Base-by-base conservation (phyloP, 2,329 filamentous ascomycete genomes). In the Madurella mycetomatis region DNA sequence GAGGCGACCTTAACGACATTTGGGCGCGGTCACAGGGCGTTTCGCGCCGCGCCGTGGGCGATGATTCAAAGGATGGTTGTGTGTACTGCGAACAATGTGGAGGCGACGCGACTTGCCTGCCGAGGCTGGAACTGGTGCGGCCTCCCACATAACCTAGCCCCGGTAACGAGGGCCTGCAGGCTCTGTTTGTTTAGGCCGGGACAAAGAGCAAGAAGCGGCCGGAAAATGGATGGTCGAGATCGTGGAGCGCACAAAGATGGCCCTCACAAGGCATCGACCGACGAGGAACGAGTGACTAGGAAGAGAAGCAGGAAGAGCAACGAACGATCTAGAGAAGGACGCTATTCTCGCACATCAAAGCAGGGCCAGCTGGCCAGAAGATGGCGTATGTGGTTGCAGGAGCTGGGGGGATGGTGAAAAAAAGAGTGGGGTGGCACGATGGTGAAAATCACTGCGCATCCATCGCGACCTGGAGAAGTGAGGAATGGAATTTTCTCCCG, bases 1-100 rank as follows among this genome's bases (percentile, higher is more conserved):
- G 61, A 17, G 73, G 64, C 9, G 66, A 65, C 47, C 61, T 60
- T 51, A 61, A 55, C 45, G 59, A 59, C 60, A 63, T 65, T 65
- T 39, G 42, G 41, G 45, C 19, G 25, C 25, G 25, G 16, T 46
- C 47, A 32, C 42, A 41, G 25, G 25, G 25, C 25, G 7, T 25
- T 25, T 25, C 25, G 25, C 25, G 25, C 25, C 25, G 25, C 7
- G 25, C 25, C 7, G 25, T 25, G 25, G 31, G 43, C 41, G 11
- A 34, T 16, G 42, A 32, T 30, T 31, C 48, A 48, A 47, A 19
- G 41, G 31, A 47, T 13, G 30, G 1, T 43, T 44, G 45, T 43
- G 25, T 18, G 43, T 25, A 9, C 34, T 37, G 25, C 25, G 25
- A 25, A 25, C 4, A 25, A 25, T 4, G 4, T 7, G 25, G 25